These are phyloP conservation scores for Arctostaphylos glauca DNA, from an alignment of 148 eudicot genomes.

Conservation along the genomic window DNA sequence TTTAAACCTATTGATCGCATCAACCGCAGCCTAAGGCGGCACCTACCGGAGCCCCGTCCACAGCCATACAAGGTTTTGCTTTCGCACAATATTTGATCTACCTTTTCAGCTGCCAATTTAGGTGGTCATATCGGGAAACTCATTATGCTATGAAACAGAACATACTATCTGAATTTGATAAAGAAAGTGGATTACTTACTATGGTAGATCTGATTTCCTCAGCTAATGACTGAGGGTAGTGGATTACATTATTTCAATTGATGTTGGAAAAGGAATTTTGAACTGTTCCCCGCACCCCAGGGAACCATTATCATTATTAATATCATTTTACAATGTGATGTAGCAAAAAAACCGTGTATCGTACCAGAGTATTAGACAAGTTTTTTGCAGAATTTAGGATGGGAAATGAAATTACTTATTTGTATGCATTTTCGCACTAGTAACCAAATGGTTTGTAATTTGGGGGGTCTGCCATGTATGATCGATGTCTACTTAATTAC, in stretches of 20 bases:
- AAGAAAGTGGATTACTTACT: not conserved
- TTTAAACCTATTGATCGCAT: too few relatives aligned
- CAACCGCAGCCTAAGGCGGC: too few relatives aligned
- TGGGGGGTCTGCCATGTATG: not conserved
- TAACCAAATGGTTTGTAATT: not conserved
- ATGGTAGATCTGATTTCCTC: not conserved
- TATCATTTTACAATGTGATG: not conserved
- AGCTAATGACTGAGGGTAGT: not conserved
- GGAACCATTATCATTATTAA: not conserved
- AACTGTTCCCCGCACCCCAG: not conserved
- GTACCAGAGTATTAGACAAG: too few relatives aligned
- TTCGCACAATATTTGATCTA: not conserved
- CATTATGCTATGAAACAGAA: not conserved
- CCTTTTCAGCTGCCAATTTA: not conserved
- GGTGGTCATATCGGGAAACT: not conserved
- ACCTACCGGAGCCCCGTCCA: too few relatives aligned
- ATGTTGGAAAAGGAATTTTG: slow-evolving; percentile 1
- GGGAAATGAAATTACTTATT: not conserved
- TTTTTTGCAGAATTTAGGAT: not conserved
- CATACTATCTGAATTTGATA: not conserved
- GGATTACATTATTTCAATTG: not conserved
- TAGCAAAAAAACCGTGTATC: not conserved
- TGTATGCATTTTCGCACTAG: not conserved
- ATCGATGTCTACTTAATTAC: not conserved
- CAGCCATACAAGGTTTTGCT: too few relatives aligned